These are phyloP conservation scores for Paxillus ammoniavirescens DNA, from an alignment of 768 basidiomycete species.

Conservation along the genomic window DNA sequence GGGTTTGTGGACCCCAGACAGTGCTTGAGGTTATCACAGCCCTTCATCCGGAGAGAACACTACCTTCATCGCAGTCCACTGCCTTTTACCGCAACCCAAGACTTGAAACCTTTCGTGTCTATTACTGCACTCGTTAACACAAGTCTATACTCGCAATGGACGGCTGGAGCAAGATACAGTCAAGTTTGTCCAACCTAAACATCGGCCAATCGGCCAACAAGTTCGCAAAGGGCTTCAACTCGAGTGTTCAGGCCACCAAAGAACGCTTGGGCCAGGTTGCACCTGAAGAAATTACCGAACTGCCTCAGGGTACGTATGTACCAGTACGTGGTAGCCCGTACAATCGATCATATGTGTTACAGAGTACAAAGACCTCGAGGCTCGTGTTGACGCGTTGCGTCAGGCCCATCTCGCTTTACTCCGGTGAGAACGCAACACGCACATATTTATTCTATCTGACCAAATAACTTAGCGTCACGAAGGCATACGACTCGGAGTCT, in stretches of 20 bases:
- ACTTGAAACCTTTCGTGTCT: neutral
- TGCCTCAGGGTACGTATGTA: constrained; percentile 70
- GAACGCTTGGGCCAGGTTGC: constrained; percentile 91
- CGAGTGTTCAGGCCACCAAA: constrained; percentile 80
- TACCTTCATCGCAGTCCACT: constrained; percentile 5
- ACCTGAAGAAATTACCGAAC: constrained; percentile 92
- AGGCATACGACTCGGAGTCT: constrained; percentile 83
- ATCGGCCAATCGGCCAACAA: constrained; percentile 73
- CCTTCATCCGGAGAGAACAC: neutral
- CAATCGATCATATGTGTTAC: constrained; percentile 8
- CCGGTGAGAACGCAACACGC: constrained; percentile 52
- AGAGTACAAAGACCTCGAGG: constrained; percentile 97
- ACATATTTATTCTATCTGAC: constrained; percentile 1
- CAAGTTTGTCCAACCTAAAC: constrained; percentile 64
- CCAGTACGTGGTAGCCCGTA: neutral
- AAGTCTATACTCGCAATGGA: constrained; percentile 34
- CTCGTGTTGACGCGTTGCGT: constrained; percentile 89
- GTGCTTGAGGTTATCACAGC: neutral
- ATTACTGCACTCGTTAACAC: neutral
- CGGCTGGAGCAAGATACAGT: constrained; percentile 66
- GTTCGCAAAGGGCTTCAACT: constrained; percentile 76
- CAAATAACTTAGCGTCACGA: constrained; percentile 60
- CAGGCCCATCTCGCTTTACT: constrained; percentile 72
- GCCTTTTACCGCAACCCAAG: neutral
- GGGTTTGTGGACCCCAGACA: constrained; percentile 11